These are phyloP conservation scores for Phycomyces blakesleeanus DNA, from an alignment of 192 early-diverging fungal species.

Conservation along the genomic window DNA sequence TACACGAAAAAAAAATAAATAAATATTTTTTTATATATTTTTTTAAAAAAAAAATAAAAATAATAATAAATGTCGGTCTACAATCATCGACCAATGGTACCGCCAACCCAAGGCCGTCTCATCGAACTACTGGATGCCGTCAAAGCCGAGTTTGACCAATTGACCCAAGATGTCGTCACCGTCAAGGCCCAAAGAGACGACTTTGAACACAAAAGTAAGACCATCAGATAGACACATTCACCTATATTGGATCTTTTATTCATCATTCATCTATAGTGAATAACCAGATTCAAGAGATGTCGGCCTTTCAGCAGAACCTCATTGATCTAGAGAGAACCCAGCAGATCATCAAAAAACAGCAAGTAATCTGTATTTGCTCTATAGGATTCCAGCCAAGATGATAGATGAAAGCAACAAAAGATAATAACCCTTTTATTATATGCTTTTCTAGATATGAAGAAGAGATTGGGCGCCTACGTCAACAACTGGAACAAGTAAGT, in stretches of 20 bases:
- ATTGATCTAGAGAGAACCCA: constrained; percentile 83
- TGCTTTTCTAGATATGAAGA: constrained; percentile 75
- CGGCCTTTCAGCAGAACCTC: constrained; percentile 70
- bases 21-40: too few relatives aligned
- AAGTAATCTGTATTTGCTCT: constrained; percentile 30
- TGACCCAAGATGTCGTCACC: constrained; percentile 69
- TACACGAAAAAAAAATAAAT: too few relatives aligned
- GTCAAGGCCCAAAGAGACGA: constrained; percentile 81
- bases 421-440: neutral
- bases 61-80: constrained; percentile 43
- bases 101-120: constrained; percentile 59
- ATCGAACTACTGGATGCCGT: constrained; percentile 81
- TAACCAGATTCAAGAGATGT: constrained; percentile 78
- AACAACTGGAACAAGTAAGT: constrained; percentile 72
- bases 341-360: constrained; percentile 74
- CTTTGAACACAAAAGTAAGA: constrained; percentile 81
- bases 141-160: constrained; percentile 73
- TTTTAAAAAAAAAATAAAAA: too few relatives aligned
- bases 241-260: too few relatives aligned
- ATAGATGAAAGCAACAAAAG: too few relatives aligned
- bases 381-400: neutral
- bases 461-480: constrained; percentile 77
- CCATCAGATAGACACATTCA: neutral
- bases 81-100: constrained; percentile 78
- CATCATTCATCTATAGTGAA: constrained; percentile 44